phyloP scores from a whole-genome alignment of 1,139 yeast genomes.

The Zhuliangozyma blackwelliae region DNA sequence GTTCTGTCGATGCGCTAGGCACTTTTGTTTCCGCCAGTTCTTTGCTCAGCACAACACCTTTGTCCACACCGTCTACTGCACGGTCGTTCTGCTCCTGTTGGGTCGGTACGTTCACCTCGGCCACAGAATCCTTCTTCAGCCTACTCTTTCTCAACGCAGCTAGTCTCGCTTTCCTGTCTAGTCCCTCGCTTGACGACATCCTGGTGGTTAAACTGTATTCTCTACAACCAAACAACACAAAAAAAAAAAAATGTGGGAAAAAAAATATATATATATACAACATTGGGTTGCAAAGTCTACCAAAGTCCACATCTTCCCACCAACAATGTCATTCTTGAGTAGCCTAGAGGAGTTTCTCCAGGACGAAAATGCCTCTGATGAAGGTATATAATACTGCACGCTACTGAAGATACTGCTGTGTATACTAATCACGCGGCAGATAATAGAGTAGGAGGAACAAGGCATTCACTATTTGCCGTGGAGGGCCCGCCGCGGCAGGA shows the following conservation, averaged over 20 bases:
- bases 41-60: too few relatives aligned
- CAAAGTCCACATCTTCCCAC: background rate
- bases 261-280: too few relatives aligned
- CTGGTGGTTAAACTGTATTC: too few relatives aligned
- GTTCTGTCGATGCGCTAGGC: too few relatives aligned
- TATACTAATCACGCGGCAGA: background rate
- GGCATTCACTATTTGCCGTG: too few relatives aligned
- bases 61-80: too few relatives aligned
- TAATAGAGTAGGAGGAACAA: too few relatives aligned
- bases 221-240: too few relatives aligned
- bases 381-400: conserved; percentile 7
- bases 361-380: conserved; percentile 4
- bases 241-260: background rate
- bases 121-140: conserved; percentile 2
- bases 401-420: background rate
- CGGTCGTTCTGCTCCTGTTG: background rate
- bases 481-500: too few relatives aligned
- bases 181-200: conserved; percentile 1
- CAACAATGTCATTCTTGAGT: conserved; percentile 9
- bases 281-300: conserved; percentile 7
- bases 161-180: conserved; percentile 20
- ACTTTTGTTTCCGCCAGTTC: too few relatives aligned
- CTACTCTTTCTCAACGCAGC: conserved; percentile 20
- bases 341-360: conserved; percentile 9
- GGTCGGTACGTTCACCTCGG: background rate